These are phyloP conservation scores for Chlorella vulgaris DNA, from an alignment of 139 green algal species.

Conservation along the genomic window DNA sequence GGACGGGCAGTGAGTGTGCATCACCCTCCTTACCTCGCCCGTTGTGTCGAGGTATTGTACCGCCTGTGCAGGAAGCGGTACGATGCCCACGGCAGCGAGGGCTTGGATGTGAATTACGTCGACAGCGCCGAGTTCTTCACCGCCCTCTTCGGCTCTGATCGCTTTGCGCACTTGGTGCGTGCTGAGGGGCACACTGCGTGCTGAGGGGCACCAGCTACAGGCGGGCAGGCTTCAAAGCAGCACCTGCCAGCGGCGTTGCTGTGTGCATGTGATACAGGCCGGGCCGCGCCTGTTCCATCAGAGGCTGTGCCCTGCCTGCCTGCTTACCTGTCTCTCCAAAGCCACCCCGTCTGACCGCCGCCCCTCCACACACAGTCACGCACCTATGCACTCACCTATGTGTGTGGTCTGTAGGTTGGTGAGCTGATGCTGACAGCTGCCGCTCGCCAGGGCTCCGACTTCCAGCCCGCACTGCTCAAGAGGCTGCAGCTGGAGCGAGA, in stretches of 20 bases:
- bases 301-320: too few relatives aligned
- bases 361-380: neutral
- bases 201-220: too few relatives aligned
- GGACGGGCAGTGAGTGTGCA: too few relatives aligned
- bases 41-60: neutral
- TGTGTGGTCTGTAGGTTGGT: slow-evolving; percentile 53
- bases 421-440: slow-evolving; percentile 81
- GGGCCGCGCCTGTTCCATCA: too few relatives aligned
- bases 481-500: slow-evolving; percentile 51
- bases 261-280: too few relatives aligned
- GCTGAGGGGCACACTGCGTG: neutral
- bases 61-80: slow-evolving; percentile 56
- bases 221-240: too few relatives aligned
- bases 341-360: neutral
- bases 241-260: too few relatives aligned
- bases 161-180: slow-evolving; percentile 73
- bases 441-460: slow-evolving; percentile 46
- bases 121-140: slow-evolving; percentile 81
- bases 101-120: slow-evolving; percentile 85
- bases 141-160: slow-evolving; percentile 87
- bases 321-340: too few relatives aligned
- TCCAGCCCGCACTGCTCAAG: slow-evolving; percentile 48
- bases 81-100: slow-evolving; percentile 73
- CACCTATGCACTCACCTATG: neutral
- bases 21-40: too few relatives aligned